A percentile compares a stretch with the other conserved stretches of the same genome.
Evolutionary conservation across 1,284 basidiomycete species (phyloP).

Genomic region (Apiotrichum domesticum): DNA sequence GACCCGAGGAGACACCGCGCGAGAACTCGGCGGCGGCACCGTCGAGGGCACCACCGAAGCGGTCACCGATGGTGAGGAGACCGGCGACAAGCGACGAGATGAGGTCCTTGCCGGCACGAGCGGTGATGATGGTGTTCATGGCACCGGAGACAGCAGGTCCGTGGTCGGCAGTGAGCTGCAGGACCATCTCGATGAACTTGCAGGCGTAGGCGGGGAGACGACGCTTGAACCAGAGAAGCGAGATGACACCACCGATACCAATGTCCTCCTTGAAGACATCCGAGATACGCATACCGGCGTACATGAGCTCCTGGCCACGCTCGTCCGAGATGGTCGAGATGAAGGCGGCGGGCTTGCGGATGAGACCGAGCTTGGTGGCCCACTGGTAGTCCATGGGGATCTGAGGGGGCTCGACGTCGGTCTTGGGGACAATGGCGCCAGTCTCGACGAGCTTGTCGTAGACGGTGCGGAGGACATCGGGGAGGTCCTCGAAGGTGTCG

Average conservation of each 20-base stretch:
- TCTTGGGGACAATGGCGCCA: slow-evolving; percentile 65
- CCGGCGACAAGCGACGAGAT: slow-evolving; percentile 95
- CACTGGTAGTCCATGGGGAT: slow-evolving; percentile 99
- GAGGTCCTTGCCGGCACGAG: slow-evolving; percentile 96
- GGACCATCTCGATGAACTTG: slow-evolving; percentile 99
- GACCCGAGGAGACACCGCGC: slow-evolving; percentile 77
- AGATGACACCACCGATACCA: slow-evolving; percentile 94
- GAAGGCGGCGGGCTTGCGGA: slow-evolving; percentile 97
- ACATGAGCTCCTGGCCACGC: slow-evolving; percentile 95
- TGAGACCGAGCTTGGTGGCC: slow-evolving; percentile 95
- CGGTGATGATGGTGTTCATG: slow-evolving; percentile 99
- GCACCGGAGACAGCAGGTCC: slow-evolving; percentile 84
- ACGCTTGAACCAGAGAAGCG: slow-evolving; percentile 96
- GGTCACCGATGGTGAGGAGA: slow-evolving; percentile 94
- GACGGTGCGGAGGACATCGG: slow-evolving; percentile 71
- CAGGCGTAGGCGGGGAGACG: slow-evolving; percentile 55
- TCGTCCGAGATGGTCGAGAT: slow-evolving; percentile 99
- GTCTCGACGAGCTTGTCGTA: slow-evolving; percentile 74
- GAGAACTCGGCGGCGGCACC: slow-evolving; percentile 97
- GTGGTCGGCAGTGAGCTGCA: slow-evolving; percentile 98
- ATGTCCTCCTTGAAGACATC: slow-evolving; percentile 98
- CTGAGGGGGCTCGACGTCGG: slow-evolving; percentile 82
- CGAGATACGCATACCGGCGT: slow-evolving; percentile 98
- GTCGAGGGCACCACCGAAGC: slow-evolving; percentile 98
- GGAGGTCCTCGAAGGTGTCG: slow-evolving; percentile 95